Conservation (phyloP, 177 flowering plant genomes). For the Telopea speciosissima region DNA sequence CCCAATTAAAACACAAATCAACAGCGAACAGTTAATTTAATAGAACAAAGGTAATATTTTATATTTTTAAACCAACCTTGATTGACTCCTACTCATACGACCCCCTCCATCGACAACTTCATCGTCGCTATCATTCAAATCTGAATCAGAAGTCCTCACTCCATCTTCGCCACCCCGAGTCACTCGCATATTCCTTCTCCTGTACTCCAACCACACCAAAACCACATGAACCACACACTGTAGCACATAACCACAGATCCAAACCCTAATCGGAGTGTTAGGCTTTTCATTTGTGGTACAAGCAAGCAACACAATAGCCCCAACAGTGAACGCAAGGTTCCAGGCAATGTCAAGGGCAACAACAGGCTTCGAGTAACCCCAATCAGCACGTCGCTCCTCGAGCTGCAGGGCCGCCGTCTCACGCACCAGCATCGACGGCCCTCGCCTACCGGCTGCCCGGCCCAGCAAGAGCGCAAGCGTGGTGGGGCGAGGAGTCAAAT, state of each 20-base stretch:
- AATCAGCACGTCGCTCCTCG: slow-evolving; percentile 4
- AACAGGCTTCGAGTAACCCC: slow-evolving; percentile 8
- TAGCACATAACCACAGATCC: slow-evolving; percentile 26
- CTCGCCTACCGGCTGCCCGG: slow-evolving; percentile 1
- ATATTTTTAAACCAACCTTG: not conserved
- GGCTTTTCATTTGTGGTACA: slow-evolving; percentile 19
- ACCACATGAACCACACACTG: slow-evolving; percentile 21
- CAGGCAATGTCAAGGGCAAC: slow-evolving; percentile 3
- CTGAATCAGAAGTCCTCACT: not conserved
- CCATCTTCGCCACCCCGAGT: not conserved
- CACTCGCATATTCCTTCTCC: not conserved
- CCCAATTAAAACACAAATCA: too few species aligned
- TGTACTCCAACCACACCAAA: slow-evolving; percentile 2
- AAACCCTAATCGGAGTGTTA: slow-evolving; percentile 30
- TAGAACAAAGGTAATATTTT: too few species aligned
- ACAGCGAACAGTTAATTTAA: too few species aligned
- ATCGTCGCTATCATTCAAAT: not conserved
- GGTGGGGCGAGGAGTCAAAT: not conserved
- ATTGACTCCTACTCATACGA: not conserved
- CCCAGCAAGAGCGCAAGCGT: slow-evolving; percentile 4
- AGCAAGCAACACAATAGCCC: slow-evolving; percentile 9
- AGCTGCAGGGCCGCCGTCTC: slow-evolving; percentile 6
- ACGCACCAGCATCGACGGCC: slow-evolving; percentile 3
- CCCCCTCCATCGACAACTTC: not conserved
- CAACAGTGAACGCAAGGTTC: slow-evolving; percentile 4